A percentile compares a stretch with the other conserved stretches of the same genome.
These are phyloP conservation scores for Simplicillium sp. DNA, from an alignment of 2,329 filamentous ascomycete species.

Conservation along the genomic window DNA sequence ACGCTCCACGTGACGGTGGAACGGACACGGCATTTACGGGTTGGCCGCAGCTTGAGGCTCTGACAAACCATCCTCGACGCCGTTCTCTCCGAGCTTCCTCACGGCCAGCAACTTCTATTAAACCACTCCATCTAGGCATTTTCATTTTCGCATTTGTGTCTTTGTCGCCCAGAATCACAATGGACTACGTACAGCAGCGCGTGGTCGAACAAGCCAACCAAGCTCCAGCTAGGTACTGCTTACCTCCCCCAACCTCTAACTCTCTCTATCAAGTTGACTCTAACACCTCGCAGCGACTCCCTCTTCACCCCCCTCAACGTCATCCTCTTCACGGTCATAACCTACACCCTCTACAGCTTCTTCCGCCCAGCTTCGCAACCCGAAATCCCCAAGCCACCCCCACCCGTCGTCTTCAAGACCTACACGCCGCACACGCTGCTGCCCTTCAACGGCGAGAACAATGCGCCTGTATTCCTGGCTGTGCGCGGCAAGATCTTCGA, in stretches of 20 bases:
- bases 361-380: constrained; percentile 38
- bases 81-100: too few relatives aligned
- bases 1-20: too few relatives aligned
- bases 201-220: background rate
- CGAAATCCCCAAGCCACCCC: constrained; percentile 39
- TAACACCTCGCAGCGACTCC: constrained; percentile 22
- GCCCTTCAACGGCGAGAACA: constrained; percentile 70
- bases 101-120: too few relatives aligned
- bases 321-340: constrained; percentile 44
- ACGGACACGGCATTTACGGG: too few relatives aligned
- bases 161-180: background rate
- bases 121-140: too few relatives aligned
- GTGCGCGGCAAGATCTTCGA: constrained; percentile 89
- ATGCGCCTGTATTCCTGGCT: constrained; percentile 75
- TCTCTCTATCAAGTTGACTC: background rate
- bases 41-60: too few relatives aligned
- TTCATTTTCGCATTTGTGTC: too few relatives aligned
- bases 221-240: constrained; percentile 5
- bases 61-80: too few relatives aligned
- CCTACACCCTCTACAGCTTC: constrained; percentile 49
- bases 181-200: background rate
- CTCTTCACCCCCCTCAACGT: constrained; percentile 55
- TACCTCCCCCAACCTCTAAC: background rate
- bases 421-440: constrained; percentile 76
- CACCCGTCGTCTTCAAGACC: constrained; percentile 53